These are phyloP conservation scores for Simplicillium sp. DNA, from an alignment of 2,329 filamentous ascomycete species.

Conservation along the genomic window DNA sequence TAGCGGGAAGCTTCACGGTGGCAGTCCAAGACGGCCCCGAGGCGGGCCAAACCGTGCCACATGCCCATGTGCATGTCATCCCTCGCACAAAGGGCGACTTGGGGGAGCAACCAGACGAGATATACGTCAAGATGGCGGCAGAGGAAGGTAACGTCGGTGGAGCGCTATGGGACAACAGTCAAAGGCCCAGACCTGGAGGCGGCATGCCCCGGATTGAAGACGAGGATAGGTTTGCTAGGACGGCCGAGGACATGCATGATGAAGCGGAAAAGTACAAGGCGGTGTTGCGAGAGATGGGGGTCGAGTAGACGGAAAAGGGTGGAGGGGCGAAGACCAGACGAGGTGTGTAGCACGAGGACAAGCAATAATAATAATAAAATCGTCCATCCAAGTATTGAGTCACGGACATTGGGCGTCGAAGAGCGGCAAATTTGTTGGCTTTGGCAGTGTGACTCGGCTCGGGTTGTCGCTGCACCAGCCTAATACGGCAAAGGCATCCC, in stretches of 20 bases:
- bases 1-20: conserved; percentile 75
- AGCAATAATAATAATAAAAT: background rate
- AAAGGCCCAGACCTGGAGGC: conserved; percentile 39
- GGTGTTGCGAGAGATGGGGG: conserved; percentile 33
- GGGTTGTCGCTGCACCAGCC: no score
- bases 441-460: no score
- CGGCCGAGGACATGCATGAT: conserved; percentile 64
- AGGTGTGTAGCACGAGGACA: background rate
- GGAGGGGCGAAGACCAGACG: conserved; percentile 10
- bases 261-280: conserved; percentile 63
- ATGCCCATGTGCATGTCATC: conserved; percentile 90
- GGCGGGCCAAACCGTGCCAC: conserved; percentile 87
- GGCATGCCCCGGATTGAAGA: conserved; percentile 64
- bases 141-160: conserved; percentile 77
- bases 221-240: conserved; percentile 55
- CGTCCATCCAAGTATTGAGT: no score
- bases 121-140: conserved; percentile 76
- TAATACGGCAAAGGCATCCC: no score
- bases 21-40: conserved; percentile 89
- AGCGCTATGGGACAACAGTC: conserved; percentile 48
- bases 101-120: conserved; percentile 46
- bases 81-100: conserved; percentile 55
- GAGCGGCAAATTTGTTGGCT: no score
- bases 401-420: no score
- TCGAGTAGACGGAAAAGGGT: background rate